Evolutionary conservation across 2,329 filamentous ascomycete species (phyloP).

Genomic region (Stachybotrys chlorohalonatus): DNA sequence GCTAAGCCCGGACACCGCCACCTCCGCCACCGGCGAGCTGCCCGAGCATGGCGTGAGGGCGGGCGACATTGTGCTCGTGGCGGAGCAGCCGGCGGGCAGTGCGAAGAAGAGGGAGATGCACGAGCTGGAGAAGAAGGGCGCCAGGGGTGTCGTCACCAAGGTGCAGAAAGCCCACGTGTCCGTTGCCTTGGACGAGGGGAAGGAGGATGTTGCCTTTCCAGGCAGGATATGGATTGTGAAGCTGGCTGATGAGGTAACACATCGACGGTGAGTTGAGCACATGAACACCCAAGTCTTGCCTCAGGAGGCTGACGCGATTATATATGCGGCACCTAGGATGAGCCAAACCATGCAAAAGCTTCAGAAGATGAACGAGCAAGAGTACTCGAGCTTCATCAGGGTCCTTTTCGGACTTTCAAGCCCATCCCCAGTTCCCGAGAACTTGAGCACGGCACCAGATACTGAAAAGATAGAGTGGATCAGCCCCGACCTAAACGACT

Average conservation of each 20-base stretch:
- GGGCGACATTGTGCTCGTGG: constrained; percentile 70
- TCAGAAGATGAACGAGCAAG: constrained; percentile 45
- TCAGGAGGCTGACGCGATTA: neutral
- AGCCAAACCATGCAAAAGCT: constrained; percentile 52
- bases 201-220: constrained; percentile 32
- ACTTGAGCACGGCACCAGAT: constrained; percentile 32
- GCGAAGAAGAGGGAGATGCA: constrained; percentile 65
- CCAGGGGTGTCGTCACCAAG: constrained; percentile 61
- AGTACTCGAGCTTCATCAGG: constrained; percentile 51
- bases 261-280: constrained; percentile 33
- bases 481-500: constrained; percentile 53
- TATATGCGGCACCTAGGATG: constrained; percentile 38
- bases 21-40: constrained; percentile 44
- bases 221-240: constrained; percentile 56
- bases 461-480: constrained; percentile 46
- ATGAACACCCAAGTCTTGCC: neutral
- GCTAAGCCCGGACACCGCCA: constrained; percentile 63
- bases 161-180: constrained; percentile 49
- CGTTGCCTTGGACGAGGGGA: constrained; percentile 62
- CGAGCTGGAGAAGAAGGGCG: constrained; percentile 60
- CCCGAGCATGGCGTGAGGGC: constrained; percentile 67
- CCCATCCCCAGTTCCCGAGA: constrained; percentile 36
- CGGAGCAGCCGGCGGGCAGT: constrained; percentile 64
- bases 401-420: constrained; percentile 53
- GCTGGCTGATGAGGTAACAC: constrained; percentile 60